These are phyloP conservation scores for Mucor sp. DNA, from an alignment of 371 early-diverging fungal genomes.

Conservation along the genomic window DNA sequence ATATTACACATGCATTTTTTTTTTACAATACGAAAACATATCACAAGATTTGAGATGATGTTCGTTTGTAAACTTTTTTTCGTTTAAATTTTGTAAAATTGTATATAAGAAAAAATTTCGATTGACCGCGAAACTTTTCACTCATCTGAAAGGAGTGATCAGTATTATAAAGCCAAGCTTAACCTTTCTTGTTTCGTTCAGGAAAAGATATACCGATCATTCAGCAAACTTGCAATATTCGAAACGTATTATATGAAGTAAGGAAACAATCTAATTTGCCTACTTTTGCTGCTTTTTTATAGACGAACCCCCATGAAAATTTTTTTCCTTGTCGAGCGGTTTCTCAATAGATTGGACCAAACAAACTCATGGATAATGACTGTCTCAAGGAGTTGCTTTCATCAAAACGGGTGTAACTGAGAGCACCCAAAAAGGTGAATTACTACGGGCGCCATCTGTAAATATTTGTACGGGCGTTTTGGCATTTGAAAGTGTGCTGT, in stretches of 20 bases:
- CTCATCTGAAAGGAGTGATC: not conserved
- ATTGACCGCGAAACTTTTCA: conserved; percentile 32
- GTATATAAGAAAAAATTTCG: conserved; percentile 8
- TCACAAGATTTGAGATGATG: conserved; percentile 1
- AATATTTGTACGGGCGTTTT: too few relatives aligned
- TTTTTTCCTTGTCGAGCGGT: not conserved
- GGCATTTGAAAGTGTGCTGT: too few relatives aligned
- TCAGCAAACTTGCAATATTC: conserved; percentile 32
- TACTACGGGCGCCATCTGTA: too few relatives aligned
- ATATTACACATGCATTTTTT: not conserved
- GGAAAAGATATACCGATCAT: conserved; percentile 33
- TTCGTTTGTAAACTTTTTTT: conserved; percentile 4
- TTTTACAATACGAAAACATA: not conserved
- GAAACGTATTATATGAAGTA: conserved; percentile 23
- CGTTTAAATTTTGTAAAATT: not conserved
- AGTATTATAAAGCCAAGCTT: conserved; percentile 27
- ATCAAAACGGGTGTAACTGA: not conserved
- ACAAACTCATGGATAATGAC: not conserved
- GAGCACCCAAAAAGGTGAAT: too few relatives aligned
- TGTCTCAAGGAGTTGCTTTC: not conserved
- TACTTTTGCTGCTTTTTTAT: conserved; percentile 5
- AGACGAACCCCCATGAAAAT: conserved; percentile 7
- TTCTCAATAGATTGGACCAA: not conserved
- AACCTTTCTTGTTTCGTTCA: conserved; percentile 30
- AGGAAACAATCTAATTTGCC: not conserved